A percentile compares a stretch with the other conserved stretches of the same genome.
phyloP scores from a whole-genome alignment of 345 rosid genomes.

The Ailanthus altissimus region DNA sequence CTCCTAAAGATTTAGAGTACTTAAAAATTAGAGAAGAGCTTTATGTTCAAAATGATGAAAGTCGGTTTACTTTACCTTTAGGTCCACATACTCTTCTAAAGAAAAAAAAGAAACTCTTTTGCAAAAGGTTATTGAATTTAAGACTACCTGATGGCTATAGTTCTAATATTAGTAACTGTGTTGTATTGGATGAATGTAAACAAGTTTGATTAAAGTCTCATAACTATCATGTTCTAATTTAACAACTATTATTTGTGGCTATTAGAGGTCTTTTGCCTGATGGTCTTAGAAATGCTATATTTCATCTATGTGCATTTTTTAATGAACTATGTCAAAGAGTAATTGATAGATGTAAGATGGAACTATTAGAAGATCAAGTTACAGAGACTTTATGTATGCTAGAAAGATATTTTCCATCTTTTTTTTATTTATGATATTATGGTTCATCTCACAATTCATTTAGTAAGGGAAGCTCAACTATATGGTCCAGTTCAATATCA shows the following conservation, averaged over 20 bases:
- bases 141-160: not conserved
- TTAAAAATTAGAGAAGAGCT: not conserved
- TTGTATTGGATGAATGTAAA: not conserved
- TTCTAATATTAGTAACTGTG: not conserved
- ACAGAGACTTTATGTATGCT: not conserved
- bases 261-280: not conserved
- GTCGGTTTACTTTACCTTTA: too few species aligned
- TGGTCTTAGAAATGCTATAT: not conserved
- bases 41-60: not conserved
- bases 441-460: not conserved
- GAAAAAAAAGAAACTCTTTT: not conserved
- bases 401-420: not conserved
- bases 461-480: not conserved
- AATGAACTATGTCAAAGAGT: not conserved
- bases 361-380: not conserved
- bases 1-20: not conserved
- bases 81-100: not conserved
- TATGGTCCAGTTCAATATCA: not conserved
- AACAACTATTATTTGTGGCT: not conserved
- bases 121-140: not conserved
- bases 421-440: not conserved
- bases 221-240: not conserved
- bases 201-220: not conserved
- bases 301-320: not conserved
- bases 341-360: not conserved